Evolutionary conservation across 2,329 filamentous ascomycete genomes (phyloP).

Genomic region (Aspergillus sclerotialis): DNA sequence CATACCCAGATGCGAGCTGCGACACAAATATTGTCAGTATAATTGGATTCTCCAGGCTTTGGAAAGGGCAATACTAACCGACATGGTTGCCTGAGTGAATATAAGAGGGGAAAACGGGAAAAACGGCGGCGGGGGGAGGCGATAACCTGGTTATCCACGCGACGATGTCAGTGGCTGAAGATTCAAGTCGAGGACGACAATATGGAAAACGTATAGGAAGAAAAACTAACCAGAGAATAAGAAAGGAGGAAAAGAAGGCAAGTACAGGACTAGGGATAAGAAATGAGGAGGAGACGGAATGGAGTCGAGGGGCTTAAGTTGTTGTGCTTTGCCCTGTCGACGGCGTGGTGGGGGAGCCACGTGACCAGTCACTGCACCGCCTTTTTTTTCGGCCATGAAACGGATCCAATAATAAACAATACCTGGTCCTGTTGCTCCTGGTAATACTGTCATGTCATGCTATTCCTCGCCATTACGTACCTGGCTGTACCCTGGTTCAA

Average conservation of each 20-base stretch:
- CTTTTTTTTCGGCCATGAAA: slow-evolving; percentile 4
- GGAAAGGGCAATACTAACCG: slow-evolving; percentile 18
- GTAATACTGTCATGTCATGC: too few species aligned
- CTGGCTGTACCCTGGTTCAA: too few species aligned
- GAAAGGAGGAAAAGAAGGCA: slow-evolving; percentile 2
- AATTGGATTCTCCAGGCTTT: not conserved
- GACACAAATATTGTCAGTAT: slow-evolving; percentile 7
- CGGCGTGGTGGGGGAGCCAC: slow-evolving; percentile 22
- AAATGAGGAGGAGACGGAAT: slow-evolving; percentile 9
- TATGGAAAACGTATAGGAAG: not conserved
- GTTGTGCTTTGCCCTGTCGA: slow-evolving; percentile 20
- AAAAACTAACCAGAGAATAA: not conserved
- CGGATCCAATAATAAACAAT: not conserved
- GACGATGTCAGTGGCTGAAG: slow-evolving; percentile 20
- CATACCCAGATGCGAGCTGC: slow-evolving; percentile 32
- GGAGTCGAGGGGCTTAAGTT: slow-evolving; percentile 30
- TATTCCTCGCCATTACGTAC: too few species aligned
- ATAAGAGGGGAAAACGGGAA: slow-evolving; percentile 13
- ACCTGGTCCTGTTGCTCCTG: too few species aligned
- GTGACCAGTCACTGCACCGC: slow-evolving; percentile 16
- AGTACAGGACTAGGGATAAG: slow-evolving; percentile 8
- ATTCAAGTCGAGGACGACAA: not conserved
- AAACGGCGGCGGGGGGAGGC: too few species aligned
- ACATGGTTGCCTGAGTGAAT: slow-evolving; percentile 25
- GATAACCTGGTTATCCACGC: slow-evolving; percentile 22